phyloP scores from a whole-genome alignment of 345 rosid genomes.

The Lumnitzera littorea region DNA sequence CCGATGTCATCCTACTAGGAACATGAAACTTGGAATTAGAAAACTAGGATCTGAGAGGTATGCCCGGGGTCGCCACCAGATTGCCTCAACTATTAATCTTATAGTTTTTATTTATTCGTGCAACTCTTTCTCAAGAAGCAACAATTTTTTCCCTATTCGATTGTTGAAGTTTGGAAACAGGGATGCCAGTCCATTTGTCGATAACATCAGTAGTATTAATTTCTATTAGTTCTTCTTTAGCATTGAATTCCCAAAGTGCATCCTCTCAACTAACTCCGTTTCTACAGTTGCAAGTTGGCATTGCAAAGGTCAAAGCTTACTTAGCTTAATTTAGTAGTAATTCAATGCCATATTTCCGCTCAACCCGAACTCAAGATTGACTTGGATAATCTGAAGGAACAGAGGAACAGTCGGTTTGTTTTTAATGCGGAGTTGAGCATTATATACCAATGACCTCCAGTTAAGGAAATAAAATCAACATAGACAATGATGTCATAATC shows the following conservation, averaged over 20 bases:
- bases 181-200: conserved; percentile 97
- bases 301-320: too few relatives aligned
- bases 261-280: too few relatives aligned
- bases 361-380: too few relatives aligned
- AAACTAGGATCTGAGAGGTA: conserved; percentile 94
- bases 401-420: too few relatives aligned
- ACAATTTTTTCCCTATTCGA: conserved; percentile 78
- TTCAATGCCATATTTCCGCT: too few relatives aligned
- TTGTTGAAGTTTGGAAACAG: conserved; percentile 90
- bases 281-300: too few relatives aligned
- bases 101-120: conserved; percentile 93
- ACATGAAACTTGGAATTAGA: conserved; percentile 98
- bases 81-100: conserved; percentile 85
- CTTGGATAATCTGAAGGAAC: too few relatives aligned
- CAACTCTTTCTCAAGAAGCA: conserved; percentile 82
- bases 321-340: too few relatives aligned
- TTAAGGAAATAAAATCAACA: too few relatives aligned
- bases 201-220: conserved; percentile 88
- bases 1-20: neutral
- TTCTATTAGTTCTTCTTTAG: conserved; percentile 79
- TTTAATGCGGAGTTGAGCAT: too few relatives aligned
- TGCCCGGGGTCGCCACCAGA: conserved; percentile 73
- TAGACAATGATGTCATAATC: too few relatives aligned
- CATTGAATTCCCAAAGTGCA: conserved; percentile 64
- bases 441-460: too few relatives aligned